Base-by-base conservation (phyloP, 257 asterid genomes). In the Oldenlandia corymbosa region DNA sequence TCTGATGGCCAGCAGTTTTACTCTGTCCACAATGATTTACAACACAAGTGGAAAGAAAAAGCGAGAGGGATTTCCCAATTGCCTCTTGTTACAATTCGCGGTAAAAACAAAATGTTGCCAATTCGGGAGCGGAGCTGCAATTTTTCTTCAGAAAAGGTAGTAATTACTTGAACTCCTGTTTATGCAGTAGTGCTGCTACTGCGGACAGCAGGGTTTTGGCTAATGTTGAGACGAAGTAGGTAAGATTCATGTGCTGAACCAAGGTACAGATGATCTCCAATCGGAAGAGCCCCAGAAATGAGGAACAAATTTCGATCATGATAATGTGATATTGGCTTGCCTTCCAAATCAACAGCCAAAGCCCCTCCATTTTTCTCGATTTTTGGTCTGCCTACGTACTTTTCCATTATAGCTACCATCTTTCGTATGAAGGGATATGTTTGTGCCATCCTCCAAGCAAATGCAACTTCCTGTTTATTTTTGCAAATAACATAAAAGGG, bases 291-390 rank as follows among this genome's bases (percentile, higher is more conserved):
- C 2, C 79, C 79, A 1, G 99, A 55, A 21, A 65, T 20, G 20
- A 64, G 4, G 11, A 65, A 52, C 56, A 71, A 28, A 10, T 45
- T 60, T 0, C 0, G 61, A 51, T 92, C 97, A 13, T 70, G 59
- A 37, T 89, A 92, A 24, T 78, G 85, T 51, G 83, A 90, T 0
- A 21, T 45, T 1, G 96, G 86, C 37, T 81, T 86, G 31, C 98
- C 98, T 37, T 83, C 84, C 80, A 84, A 72, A 79, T 91, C 90
- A 43, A 86, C 87, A 4, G 79, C 83, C 14, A 85, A 8, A 18
- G 65, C 83, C 58, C 96, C 96, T 17, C 73, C 92, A 60, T 88
- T 76, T 64, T 75, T 82, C 68, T 79, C 80, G 0, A 52, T 13
- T 0, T 26, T 62, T 10, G 75, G 87, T 32, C 58, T 28, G 3